Evolutionary conservation across 1,139 yeast species (phyloP), one percentile per base, ranked within the genome.

Genomic region (Taiozyma onychis): DNA sequence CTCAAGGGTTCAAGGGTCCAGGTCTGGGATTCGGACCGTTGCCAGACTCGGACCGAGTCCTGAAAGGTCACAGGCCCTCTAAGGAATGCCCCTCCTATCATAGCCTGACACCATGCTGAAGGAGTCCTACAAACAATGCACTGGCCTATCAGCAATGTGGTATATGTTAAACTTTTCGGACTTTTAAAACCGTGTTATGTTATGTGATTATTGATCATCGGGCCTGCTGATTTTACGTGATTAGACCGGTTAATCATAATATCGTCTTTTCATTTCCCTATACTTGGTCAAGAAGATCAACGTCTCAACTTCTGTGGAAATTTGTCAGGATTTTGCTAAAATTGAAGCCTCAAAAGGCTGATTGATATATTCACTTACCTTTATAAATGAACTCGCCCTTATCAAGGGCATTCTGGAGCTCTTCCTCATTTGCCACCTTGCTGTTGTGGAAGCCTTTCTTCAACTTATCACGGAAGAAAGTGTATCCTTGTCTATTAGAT

Each of bases 371-470:
- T 24, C 26, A 32, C 35, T 14, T 32, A 32, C 35, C 35, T 54
- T 68, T 69, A 32, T 60, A 61, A 21, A 70, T 59, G 48, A 63
- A 66, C 21, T 69, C 64, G 3, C 74, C 75, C 48, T 60, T 65
- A 4, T 48, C 60, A 30, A 71, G 52, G 5, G 72, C 72, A 46
- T 52, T 49, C 5, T 54, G 50, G 48, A 70, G 46, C 4, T 65
- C 66, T 3, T 43, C 22, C 14, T 58, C 54, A 8, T 59, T 59
- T 26, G 44, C 2, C 1, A 54, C 13, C 44, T 42, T 1, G 66
- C 66, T 45, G 42, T 51, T 37, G 51, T 56, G 47, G 66, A 71
- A 32, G 49, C 44, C 52, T 50, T 28, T 35, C 24, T 54, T 69
- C 66, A 46, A 65, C 49, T 48, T 51, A 49, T 10, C 37, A 37